phyloP scores from a whole-genome alignment of 768 basidiomycete species.

The Lactifluus piperatus region DNA sequence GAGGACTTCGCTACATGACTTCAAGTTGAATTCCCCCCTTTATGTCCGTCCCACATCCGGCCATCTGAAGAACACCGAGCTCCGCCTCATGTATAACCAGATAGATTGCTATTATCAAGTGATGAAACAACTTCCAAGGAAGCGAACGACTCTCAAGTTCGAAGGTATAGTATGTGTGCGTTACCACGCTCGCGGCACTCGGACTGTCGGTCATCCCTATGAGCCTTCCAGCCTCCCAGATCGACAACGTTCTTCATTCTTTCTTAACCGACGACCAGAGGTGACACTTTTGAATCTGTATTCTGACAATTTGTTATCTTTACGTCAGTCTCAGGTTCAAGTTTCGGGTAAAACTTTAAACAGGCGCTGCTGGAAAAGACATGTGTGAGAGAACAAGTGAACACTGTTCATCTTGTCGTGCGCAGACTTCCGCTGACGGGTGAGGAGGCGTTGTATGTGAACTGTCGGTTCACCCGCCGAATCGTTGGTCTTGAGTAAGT shows the following conservation, averaged over 20 bases:
- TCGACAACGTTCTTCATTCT: conserved; percentile 82
- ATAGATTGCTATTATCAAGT: neutral
- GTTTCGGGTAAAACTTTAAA: conserved; percentile 70
- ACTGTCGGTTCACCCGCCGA: conserved; percentile 70
- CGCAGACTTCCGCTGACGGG: conserved; percentile 58
- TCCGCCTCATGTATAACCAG: conserved; percentile 62
- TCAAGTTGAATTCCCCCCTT: too few relatives aligned
- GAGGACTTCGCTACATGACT: neutral
- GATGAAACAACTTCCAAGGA: conserved; percentile 46
- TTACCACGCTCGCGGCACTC: conserved; percentile 58
- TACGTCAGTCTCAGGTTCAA: conserved; percentile 67
- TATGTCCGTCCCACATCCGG: conserved; percentile 77
- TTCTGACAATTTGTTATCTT: conserved; percentile 69
- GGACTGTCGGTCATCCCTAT: conserved; percentile 67
- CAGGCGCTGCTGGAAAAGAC: conserved; percentile 67
- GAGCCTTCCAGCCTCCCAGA: too few relatives aligned
- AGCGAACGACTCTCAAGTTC: conserved; percentile 63
- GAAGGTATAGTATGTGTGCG: conserved; percentile 51
- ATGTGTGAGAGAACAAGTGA: conserved; percentile 69
- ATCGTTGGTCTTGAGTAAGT: conserved; percentile 85
- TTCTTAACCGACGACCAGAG: conserved; percentile 52
- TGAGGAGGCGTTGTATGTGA: conserved; percentile 83
- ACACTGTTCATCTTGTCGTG: conserved; percentile 69
- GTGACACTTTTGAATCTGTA: conserved; percentile 74
- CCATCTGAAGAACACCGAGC: too few relatives aligned